Conservation (phyloP, 2,329 filamentous ascomycete species). For the Penicillium olsonii region DNA sequence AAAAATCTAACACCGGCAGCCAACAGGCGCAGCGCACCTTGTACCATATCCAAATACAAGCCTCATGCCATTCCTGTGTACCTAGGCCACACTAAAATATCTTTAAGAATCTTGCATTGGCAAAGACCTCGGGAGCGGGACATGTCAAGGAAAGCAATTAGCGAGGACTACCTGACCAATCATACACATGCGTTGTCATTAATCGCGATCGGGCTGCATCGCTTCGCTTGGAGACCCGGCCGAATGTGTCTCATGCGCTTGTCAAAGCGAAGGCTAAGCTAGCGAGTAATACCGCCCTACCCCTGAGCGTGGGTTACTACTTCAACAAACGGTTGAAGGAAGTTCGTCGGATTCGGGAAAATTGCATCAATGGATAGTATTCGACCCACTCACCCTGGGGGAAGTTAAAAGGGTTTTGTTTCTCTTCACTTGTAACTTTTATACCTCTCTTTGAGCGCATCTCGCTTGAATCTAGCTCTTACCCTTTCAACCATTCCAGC, state of each 20-base stretch:
- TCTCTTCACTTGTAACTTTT: not conserved
- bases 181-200: not conserved
- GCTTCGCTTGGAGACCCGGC: constrained; percentile 5
- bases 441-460: not conserved
- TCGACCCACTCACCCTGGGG: not conserved
- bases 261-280: not conserved
- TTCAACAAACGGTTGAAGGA: not conserved
- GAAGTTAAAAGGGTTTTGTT: not conserved
- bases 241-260: not conserved
- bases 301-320: not conserved
- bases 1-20: no score
- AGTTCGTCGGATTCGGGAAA: not conserved
- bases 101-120: no score
- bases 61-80: no score
- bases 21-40: no score
- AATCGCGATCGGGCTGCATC: not conserved
- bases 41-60: not conserved
- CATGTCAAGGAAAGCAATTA: no score
- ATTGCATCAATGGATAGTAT: not conserved
- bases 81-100: no score
- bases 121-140: no score
- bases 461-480: not conserved
- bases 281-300: not conserved
- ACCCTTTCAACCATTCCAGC: not conserved
- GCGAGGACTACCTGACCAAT: not conserved